phyloP scores from a whole-genome alignment of 352 stramenopile species.

The Globisporangium iwayamae region DNA sequence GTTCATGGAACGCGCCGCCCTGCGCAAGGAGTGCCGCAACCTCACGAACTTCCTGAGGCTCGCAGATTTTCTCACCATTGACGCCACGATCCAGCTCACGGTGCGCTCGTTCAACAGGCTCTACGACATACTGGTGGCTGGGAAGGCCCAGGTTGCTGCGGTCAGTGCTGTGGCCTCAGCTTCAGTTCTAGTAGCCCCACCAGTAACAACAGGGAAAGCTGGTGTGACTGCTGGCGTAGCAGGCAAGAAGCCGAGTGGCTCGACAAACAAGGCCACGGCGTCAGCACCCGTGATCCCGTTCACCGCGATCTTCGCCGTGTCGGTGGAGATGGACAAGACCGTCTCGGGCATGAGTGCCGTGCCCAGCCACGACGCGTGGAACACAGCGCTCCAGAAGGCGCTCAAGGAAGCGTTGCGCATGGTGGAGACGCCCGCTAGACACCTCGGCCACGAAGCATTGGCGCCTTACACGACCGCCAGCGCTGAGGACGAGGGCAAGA shows the following conservation, averaged over 20 bases:
- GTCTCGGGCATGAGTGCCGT: slow-evolving; percentile 39
- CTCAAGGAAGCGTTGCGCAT: slow-evolving; percentile 86
- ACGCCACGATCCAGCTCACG: slow-evolving; percentile 85
- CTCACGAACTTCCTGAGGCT: slow-evolving; percentile 92
- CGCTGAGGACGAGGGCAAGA: slow-evolving; percentile 82
- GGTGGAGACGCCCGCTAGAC: slow-evolving; percentile 81
- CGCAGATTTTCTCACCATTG: slow-evolving; percentile 90
- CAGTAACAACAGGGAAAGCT: neutral
- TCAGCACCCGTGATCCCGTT: slow-evolving; percentile 26
- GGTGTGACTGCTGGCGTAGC: neutral
- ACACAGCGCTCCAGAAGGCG: slow-evolving; percentile 55
- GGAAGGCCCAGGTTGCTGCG: slow-evolving; percentile 31
- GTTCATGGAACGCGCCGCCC: slow-evolving; percentile 93
- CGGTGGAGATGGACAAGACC: slow-evolving; percentile 53
- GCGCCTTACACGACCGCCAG: slow-evolving; percentile 76
- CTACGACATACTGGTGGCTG: slow-evolving; percentile 45
- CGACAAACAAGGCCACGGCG: neutral
- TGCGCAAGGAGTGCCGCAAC: slow-evolving; percentile 89
- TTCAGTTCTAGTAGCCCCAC: neutral
- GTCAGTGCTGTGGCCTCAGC: neutral
- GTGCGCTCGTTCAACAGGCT: slow-evolving; percentile 70
- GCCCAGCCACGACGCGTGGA: slow-evolving; percentile 72
- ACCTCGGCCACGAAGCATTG: slow-evolving; percentile 79
- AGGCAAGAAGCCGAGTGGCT: neutral
- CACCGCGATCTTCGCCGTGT: slow-evolving; percentile 55